Conservation (phyloP, 2,329 filamentous ascomycete species). For the Trichophyton mentagrophytes region DNA sequence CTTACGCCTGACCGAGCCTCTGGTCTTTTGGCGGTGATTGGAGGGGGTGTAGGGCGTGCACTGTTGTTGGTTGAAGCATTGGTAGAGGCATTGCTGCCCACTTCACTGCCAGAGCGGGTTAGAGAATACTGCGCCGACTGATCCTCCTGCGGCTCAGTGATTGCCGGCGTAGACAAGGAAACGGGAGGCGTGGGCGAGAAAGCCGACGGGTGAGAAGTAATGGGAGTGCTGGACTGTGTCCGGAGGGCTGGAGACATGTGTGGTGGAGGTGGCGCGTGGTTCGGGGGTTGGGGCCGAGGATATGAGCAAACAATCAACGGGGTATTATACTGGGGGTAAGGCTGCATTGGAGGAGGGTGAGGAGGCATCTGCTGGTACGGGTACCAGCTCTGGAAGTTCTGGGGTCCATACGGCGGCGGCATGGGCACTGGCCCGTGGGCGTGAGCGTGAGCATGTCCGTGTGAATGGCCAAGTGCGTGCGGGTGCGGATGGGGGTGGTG, state of each 20-base stretch:
- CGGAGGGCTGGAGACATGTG: constrained; percentile 15
- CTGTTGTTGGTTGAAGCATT: constrained; percentile 14
- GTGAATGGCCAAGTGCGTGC: not conserved
- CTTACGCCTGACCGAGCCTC: constrained; percentile 13
- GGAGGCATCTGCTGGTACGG: constrained; percentile 29
- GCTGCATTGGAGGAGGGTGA: constrained; percentile 30
- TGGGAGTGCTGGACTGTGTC: constrained; percentile 17
- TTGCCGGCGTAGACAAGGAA: constrained; percentile 18
- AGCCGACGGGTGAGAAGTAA: constrained; percentile 25
- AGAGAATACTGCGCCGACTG: constrained; percentile 16
- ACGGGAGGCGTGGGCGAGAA: constrained; percentile 23
- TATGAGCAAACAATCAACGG: constrained; percentile 35
- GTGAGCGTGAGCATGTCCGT: constrained; percentile 28
- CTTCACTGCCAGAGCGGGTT: not conserved
- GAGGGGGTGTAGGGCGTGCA: constrained; percentile 7
- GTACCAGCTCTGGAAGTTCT: constrained; percentile 36
- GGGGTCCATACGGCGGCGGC: constrained; percentile 35
- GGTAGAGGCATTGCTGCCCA: constrained; percentile 22
- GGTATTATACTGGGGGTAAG: constrained; percentile 29
- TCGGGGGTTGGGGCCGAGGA: constrained; percentile 30
- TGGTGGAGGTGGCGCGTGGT: constrained; percentile 24
- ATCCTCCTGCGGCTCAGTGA: constrained; percentile 22
- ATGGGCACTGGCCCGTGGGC: constrained; percentile 39
- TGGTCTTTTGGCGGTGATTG: constrained; percentile 15
- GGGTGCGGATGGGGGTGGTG: constrained; percentile 42